phyloP scores from a whole-genome alignment of 2,329 filamentous ascomycete genomes.

The Lachnellula arida region DNA sequence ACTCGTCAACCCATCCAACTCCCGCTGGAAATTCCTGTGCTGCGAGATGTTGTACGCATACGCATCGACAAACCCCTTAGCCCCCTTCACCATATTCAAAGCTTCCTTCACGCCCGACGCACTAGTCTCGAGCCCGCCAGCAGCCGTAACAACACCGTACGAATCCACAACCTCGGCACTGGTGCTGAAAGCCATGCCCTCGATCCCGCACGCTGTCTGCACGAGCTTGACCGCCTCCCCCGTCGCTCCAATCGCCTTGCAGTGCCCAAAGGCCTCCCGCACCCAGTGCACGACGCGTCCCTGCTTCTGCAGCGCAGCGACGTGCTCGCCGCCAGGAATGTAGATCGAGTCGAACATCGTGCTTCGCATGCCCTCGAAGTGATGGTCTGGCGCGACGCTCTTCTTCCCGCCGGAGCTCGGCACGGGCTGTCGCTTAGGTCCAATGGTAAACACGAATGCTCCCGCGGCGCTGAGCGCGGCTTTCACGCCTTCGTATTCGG shows the following conservation, averaged over 20 bases:
- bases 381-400: slow-evolving; percentile 63
- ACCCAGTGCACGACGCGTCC: slow-evolving; percentile 74
- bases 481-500: slow-evolving; percentile 61
- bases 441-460: slow-evolving; percentile 71
- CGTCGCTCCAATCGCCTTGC: slow-evolving; percentile 73
- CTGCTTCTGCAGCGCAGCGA: slow-evolving; percentile 60
- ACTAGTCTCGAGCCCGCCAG: slow-evolving; percentile 47
- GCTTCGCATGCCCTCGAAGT: slow-evolving; percentile 73
- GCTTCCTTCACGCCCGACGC: slow-evolving; percentile 51
- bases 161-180: slow-evolving; percentile 52
- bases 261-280: slow-evolving; percentile 74
- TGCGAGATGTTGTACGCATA: slow-evolving; percentile 66
- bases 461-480: slow-evolving; percentile 55
- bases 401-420: slow-evolving; percentile 31
- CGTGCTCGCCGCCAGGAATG: slow-evolving; percentile 64
- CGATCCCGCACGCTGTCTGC: slow-evolving; percentile 39
- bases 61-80: slow-evolving; percentile 63
- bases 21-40: slow-evolving; percentile 70
- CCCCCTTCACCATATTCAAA: slow-evolving; percentile 60
- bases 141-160: slow-evolving; percentile 70
- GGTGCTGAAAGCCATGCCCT: slow-evolving; percentile 43
- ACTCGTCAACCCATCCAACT: slow-evolving; percentile 62
- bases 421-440: slow-evolving; percentile 60
- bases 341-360: slow-evolving; percentile 80
- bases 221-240: slow-evolving; percentile 68